Base-by-base conservation (phyloP, 306 rosid genomes). In the Abrus pulchellus region DNA sequence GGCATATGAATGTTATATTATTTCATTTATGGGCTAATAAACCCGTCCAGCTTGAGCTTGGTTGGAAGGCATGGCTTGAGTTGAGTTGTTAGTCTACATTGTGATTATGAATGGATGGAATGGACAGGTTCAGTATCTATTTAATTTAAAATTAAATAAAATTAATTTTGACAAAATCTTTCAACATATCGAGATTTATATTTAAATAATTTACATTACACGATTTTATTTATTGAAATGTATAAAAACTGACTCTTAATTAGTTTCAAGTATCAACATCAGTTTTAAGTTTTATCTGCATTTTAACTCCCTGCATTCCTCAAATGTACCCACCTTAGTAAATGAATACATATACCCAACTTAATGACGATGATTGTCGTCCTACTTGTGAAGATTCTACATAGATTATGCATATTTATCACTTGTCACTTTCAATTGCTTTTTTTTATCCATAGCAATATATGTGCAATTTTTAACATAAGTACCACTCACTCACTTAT, bases 21-120 rank as follows among this genome's bases (percentile, higher is more conserved):
- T 36, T 36, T 36, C 29, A n/a, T 63, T 63, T 63, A 29, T n/a
- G 47, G 68, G 30, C 68, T 63, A 63, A 63, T 34, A 62, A 62
- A 34, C 40, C 33, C 45, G 1, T 34, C 30, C 12, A 59, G 41
- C 5, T 28, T 6, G 61, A 20, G 20, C 20, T 20, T 20, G 20
- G 0, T 20, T 20, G 20, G 20, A 20, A 20, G 20, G 20, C 20
- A 20, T 27, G 20, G 11, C 61, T 27, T 55, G 0, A 30, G 27
- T 27, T 55, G 0, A 30, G 27, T 33, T 4, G 61, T 56, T 56
- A 29, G 36, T 29, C 61, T 27, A 27, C 33, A 2, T 55, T 14
- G 9, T 44, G 49, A 44, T 44, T 54, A 14, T 20, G 20, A 20
- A 20, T 20, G 20, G 20, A 20, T 20, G 20, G 20, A 20, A 20